These are phyloP conservation scores for Paraglomus occultum DNA, from an alignment of 192 early-diverging fungal genomes.

Conservation along the genomic window DNA sequence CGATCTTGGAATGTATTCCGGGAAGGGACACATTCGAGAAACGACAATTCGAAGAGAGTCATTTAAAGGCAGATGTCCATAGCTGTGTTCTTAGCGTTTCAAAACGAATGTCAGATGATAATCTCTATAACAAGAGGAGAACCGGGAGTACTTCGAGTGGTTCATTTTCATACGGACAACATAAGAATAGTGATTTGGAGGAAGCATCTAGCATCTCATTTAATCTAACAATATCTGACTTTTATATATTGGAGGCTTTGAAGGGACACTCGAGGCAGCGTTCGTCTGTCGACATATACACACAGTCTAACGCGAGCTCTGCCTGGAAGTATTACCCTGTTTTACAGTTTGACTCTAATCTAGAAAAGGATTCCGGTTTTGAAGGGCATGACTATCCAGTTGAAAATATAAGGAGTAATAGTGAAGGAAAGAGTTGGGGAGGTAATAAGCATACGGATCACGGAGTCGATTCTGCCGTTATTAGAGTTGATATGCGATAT, in stretches of 20 bases:
- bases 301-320: neutral
- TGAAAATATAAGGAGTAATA: no score
- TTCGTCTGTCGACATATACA: neutral
- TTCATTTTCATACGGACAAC: conserved; percentile 28
- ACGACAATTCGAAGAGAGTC: conserved; percentile 32
- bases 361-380: neutral
- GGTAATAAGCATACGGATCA: no score
- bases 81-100: conserved; percentile 36
- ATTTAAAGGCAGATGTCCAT: conserved; percentile 42
- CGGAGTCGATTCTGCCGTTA: no score
- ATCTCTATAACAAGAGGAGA: neutral
- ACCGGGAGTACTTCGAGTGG: neutral
- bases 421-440: no score
- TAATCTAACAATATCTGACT: conserved; percentile 3
- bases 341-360: conserved; percentile 7
- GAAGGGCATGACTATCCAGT: conserved; percentile 19
- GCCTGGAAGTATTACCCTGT: conserved; percentile 6
- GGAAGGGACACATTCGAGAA: conserved; percentile 35
- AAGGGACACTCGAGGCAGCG: neutral
- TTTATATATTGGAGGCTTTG: conserved; percentile 18
- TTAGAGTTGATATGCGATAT: no score
- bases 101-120: conserved; percentile 29
- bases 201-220: neutral
- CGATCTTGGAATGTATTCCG: conserved; percentile 27
- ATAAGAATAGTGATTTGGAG: conserved; percentile 27